Base-by-base conservation (phyloP, 73 alveolate species). In the Paraurostyla sp. region DNA sequence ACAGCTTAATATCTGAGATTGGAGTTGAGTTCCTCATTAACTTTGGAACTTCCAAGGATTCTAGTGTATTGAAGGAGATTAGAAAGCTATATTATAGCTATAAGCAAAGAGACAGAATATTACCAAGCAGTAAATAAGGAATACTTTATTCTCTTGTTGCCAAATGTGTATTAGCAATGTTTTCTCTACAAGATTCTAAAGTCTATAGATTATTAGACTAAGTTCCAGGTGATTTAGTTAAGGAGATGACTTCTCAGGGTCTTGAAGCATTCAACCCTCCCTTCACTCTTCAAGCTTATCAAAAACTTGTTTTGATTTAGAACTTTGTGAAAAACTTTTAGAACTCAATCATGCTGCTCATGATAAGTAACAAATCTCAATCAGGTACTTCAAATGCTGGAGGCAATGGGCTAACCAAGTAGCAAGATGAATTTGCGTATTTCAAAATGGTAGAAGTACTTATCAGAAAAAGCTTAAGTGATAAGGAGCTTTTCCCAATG, bases 11-110 rank as follows among this genome's bases (percentile, higher is more conserved):
- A 16, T 52, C 80, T 20, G 80, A 78, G 45, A 78, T 45, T 78
- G 89, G 89, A 6, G 69, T 78, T 3, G 89, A 78, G 33, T 78
- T 78, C 62, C 76, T 78, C 15, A 43, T 46, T 16, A 40, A 46
- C 36, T 78, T 78, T 35, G 89, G 89, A 6, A 29, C 49, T 4
- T 9, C 52, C 42, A 78, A 54, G 32, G 89, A 78, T 40, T 62
- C 89, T 7, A 9, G 6, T 2, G 80, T 78, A 1, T 0, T 23
- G 13, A 27, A 32, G 59, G 48, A 29, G 18, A 78, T 78, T 4
- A 50, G 78, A 36, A 78, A 78, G 59, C 40, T 78, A 4, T 54
- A 51, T 35, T 25, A 52, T 32, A n/a, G 29, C 27, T 78, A 78
- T 43, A 78, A 78, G 68, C 48, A 54, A 41, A 78, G 89, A 54